Evolutionary conservation across 441 rosid genomes (phyloP).

Genomic region (Rhodomyrtus psidioides): DNA sequence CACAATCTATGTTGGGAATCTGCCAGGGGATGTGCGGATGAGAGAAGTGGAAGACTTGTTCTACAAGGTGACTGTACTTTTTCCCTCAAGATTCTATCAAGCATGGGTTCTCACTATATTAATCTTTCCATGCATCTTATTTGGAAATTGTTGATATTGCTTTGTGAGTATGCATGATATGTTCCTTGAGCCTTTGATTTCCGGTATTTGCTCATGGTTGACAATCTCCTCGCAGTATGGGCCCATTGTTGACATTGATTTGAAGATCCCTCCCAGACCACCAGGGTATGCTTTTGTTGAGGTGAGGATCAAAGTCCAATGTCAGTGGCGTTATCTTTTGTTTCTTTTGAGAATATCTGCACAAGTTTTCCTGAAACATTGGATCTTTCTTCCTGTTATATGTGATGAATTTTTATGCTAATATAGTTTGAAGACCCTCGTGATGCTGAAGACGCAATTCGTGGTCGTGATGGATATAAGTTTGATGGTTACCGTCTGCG

Average conservation of each 20-base stretch:
- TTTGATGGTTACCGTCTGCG: conserved; percentile 78
- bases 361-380: neutral
- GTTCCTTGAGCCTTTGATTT: neutral
- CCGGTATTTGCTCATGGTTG: neutral
- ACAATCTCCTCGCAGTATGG: conserved; percentile 54
- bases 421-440: conserved; percentile 82
- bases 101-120: neutral
- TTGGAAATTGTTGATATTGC: neutral
- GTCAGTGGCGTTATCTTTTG: neutral
- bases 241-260: conserved; percentile 73
- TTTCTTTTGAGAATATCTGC: neutral
- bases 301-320: conserved; percentile 32
- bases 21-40: conserved; percentile 74
- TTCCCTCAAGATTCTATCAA: neutral
- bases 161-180: neutral
- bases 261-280: conserved; percentile 93
- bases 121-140: neutral
- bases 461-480: conserved; percentile 83
- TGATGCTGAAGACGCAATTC: conserved; percentile 93
- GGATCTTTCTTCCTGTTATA: neutral
- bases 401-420: neutral
- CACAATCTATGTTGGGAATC: conserved; percentile 85
- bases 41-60: conserved; percentile 85
- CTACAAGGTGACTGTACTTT: conserved; percentile 43
- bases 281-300: conserved; percentile 97